Evolutionary conservation across 345 rosid genomes (phyloP).

Genomic region (Draba incana): DNA sequence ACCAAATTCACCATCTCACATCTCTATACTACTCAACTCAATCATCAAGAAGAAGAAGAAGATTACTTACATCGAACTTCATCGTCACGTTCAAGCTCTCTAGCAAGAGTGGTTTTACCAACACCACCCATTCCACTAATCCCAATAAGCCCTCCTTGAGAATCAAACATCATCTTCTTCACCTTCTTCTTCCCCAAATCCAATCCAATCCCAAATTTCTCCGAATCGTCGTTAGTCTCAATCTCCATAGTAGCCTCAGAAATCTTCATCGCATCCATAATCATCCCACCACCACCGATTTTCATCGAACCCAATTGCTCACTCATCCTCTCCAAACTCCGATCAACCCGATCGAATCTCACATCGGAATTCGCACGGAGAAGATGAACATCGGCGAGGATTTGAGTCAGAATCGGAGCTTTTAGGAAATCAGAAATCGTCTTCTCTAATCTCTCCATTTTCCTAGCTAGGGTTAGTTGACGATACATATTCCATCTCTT

Average conservation of each 20-base stretch:
- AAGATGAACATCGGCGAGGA: slow-evolving; percentile 72
- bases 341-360: slow-evolving; percentile 59
- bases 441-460: slow-evolving; percentile 79
- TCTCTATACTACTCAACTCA: neutral
- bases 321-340: slow-evolving; percentile 47
- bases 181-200: slow-evolving; percentile 72
- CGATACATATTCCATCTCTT: slow-evolving; percentile 69
- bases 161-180: slow-evolving; percentile 61
- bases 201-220: slow-evolving; percentile 51
- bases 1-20: neutral
- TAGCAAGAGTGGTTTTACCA: slow-evolving; percentile 87
- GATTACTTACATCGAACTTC: slow-evolving; percentile 67
- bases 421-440: slow-evolving; percentile 45
- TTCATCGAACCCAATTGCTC: slow-evolving; percentile 61
- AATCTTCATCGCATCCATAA: slow-evolving; percentile 56
- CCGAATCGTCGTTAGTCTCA: slow-evolving; percentile 39
- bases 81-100: slow-evolving; percentile 62
- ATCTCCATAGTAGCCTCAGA: slow-evolving; percentile 53
- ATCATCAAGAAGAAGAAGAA: neutral
- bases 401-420: slow-evolving; percentile 48
- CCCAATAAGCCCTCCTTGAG: slow-evolving; percentile 55
- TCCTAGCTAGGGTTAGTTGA: slow-evolving; percentile 50
- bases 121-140: slow-evolving; percentile 87
- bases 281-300: slow-evolving; percentile 68
- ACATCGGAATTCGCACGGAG: slow-evolving; percentile 48